Evolutionary conservation across 345 rosid species (phyloP), one percentile per base, ranked within the genome.

Genomic region (Salix udensis): DNA sequence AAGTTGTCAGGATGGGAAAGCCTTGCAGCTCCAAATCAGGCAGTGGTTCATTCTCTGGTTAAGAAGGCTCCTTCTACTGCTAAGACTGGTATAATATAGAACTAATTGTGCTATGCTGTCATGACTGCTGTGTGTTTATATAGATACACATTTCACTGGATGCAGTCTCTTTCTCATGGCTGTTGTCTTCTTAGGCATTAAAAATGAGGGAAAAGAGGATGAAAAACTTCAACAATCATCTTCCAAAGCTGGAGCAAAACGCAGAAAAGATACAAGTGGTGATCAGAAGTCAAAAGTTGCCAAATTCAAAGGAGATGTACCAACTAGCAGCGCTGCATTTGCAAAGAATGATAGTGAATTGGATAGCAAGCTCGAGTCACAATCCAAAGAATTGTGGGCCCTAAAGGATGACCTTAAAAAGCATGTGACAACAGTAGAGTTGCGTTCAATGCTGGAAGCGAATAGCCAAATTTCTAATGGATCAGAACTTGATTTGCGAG

Each of bases 401-500:
- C 79, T 96, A 78, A 96, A 93, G 87, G 98, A 96, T 87, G 86
- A 86, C 74, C 85, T 96, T 68, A 93, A 91, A 86, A 89, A 88
- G 86, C 79, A 92, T 84, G 94, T 91, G 40, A 46, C 89, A 72
- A 86, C 92, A 61, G 87, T 79, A 40, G 96, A 91, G 88, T 39
- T 93, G 88, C 94, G 94, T 48, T 87, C 88, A 84, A 88, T 96
- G 94, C 97, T 96, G 78, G 91, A 86, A 70, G 77, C 75, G 74
- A 93, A 93, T 82, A 86, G 66, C 79, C 98, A 96, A 82, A 92
- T 90, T 80, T 79, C 94, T 62, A 75, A 90, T 78, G 97, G 98
- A 84, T 85, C 98, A 67, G 98, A 96, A 82, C 90, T 93, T 82
- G 95, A 89, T 84, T 82, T 96, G 82, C 91, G 96, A 7, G 99